Evolutionary conservation across 2,329 filamentous ascomycete species (phyloP).

Genomic region (Alternaria viburni): DNA sequence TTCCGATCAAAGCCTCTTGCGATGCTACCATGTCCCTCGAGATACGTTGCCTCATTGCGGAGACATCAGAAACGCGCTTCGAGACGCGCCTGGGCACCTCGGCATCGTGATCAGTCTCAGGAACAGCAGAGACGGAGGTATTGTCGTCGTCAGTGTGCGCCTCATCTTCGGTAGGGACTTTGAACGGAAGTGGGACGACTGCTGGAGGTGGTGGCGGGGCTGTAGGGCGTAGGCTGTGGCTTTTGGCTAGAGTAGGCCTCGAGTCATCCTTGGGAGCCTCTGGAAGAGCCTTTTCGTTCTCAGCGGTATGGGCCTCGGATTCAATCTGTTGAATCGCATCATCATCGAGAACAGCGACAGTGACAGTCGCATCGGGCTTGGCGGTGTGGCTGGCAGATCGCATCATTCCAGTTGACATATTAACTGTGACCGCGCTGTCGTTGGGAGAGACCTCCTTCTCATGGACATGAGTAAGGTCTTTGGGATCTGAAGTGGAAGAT

Average conservation of each 20-base stretch:
- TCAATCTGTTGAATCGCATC: constrained; percentile 50
- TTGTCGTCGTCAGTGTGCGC: constrained; percentile 54
- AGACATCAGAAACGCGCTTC: constrained; percentile 44
- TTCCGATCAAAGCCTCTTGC: constrained; percentile 46
- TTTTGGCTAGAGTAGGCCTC: constrained; percentile 4
- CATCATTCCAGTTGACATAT: constrained; percentile 57
- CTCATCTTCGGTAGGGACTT: constrained; percentile 58
- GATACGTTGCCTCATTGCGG: constrained; percentile 37
- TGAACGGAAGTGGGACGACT: constrained; percentile 71
- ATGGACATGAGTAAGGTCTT: constrained; percentile 40
- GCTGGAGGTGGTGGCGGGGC: constrained; percentile 57
- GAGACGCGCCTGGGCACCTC: constrained; percentile 36
- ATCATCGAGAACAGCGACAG: constrained; percentile 61
- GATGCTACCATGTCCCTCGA: constrained; percentile 33
- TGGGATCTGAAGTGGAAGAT: constrained; percentile 45
- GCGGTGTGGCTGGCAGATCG: constrained; percentile 40
- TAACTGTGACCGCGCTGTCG: constrained; percentile 62
- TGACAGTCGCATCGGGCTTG: constrained; percentile 54
- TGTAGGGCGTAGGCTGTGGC: constrained; percentile 30
- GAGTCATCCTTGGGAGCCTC: constrained; percentile 5
- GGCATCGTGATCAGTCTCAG: constrained; percentile 28
- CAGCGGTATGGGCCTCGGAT: constrained; percentile 24
- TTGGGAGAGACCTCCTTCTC: constrained; percentile 50
- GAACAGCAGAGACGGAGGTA: constrained; percentile 64
- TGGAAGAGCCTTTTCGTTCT: constrained; percentile 4